Base-by-base conservation (phyloP, 1,284 basidiomycete genomes). In the Leccinum laetum region DNA sequence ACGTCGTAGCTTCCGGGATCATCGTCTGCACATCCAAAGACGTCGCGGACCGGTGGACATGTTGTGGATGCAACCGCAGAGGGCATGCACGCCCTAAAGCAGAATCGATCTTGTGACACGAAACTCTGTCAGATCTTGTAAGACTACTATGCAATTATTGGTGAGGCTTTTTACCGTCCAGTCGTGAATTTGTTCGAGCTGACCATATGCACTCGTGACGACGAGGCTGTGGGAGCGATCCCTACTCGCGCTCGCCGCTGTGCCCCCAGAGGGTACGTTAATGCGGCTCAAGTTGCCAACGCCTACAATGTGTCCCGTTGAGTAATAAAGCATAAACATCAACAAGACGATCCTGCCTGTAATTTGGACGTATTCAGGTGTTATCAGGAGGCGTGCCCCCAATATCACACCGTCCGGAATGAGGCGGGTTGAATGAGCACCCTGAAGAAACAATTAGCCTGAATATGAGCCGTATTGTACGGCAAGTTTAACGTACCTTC, bases 381-480 rank as follows among this genome's bases (percentile, higher is more conserved):
- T 90, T 69, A 83, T 79, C 35, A 90, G 82, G 73, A 88, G 84
- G 74, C 92, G 91, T n/a, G 88, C 92, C 62, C 88, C 87, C 18
- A 79, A 81, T 73, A 95, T 86, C 16, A 91, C 80, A 21, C 90
- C 92, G 65, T 88, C 83, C 21, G 93, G 93, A 69, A 95, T 93
- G 66, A 93, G 76, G 56, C 90, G 87, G 5, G 89, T 87, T 24
- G 90, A 90, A 64, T 86, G 85, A 44, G 86, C 86, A 65, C 79
- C 76, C 85, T 81, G 74, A 63, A 58, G 41, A 10, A 26, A 59
- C 35, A n/a, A 39, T 63, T 24, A 62, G 58, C 41, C 37, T 26
- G 21, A 35, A 52, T 39, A 39, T 59, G 58, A 56, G 37, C 52
- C 32, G 63, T 57, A 58, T 61, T 53, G 21, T 58, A 58, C 52